A percentile compares a stretch with the other conserved stretches of the same genome.
These are phyloP conservation scores for Echium plantagineum DNA, from an alignment of 257 asterid genomes.

Conservation along the genomic window DNA sequence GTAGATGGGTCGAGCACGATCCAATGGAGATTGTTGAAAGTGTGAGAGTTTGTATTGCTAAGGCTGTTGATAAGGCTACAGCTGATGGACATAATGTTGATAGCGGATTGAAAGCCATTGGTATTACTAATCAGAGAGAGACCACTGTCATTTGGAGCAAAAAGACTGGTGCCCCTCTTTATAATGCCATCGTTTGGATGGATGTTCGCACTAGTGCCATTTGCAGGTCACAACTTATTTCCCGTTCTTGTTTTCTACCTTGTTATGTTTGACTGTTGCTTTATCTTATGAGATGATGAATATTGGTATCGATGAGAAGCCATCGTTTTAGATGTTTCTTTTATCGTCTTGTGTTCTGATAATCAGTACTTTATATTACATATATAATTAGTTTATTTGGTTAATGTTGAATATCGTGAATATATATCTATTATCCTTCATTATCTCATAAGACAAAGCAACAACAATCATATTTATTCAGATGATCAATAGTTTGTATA, in stretches of 20 bases:
- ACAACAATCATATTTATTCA: too few species aligned
- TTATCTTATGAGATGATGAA: too few species aligned
- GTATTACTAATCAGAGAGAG: constrained; percentile 94
- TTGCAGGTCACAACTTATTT: constrained; percentile 53
- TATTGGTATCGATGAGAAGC: neutral
- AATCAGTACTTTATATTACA: too few species aligned
- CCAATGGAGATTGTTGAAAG: constrained; percentile 89
- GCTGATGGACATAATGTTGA: constrained; percentile 76
- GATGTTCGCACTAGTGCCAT: constrained; percentile 81
- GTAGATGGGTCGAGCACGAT: constrained; percentile 98
- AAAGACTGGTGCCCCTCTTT: constrained; percentile 81
- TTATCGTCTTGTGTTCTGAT: neutral
- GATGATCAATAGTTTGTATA: too few species aligned
- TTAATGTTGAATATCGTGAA: too few species aligned
- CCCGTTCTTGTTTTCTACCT: neutral
- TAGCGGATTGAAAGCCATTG: constrained; percentile 82
- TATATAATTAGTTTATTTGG: too few species aligned
- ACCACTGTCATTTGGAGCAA: constrained; percentile 95
- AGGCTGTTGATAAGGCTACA: constrained; percentile 82
- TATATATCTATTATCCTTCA: too few species aligned
- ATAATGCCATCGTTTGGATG: constrained; percentile 98
- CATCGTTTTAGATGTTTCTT: neutral
- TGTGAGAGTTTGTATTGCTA: constrained; percentile 59
- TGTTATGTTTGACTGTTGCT: neutral
- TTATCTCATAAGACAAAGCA: too few species aligned